Base-by-base conservation (phyloP, 1,284 basidiomycete species). In the Ustilago lituana region DNA sequence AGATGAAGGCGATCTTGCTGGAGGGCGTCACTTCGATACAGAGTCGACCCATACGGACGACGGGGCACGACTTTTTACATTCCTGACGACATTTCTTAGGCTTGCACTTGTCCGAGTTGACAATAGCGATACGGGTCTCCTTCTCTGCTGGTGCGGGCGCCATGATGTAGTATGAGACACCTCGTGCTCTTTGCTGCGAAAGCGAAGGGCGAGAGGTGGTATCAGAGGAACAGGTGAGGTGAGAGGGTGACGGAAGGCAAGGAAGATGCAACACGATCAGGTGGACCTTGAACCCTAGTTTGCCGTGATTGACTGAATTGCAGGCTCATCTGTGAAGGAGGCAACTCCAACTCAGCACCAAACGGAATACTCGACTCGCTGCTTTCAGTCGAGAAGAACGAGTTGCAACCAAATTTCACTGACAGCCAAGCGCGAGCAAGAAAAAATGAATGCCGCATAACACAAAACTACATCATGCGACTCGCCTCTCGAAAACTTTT, bases 71-170 rank as follows among this genome's bases (percentile, higher is more conserved):
- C 62, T 80, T 80, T 58, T 82, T 82, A 66, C 80, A 82, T 59
- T 82, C 80, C 57, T 82, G 80, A 38, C 77, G 72, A 58, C 80
- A 82, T 57, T 82, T 82, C 40, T 76, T 76, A 12, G 80, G 80
- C 62, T 81, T 82, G 67, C 80, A 82, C 62, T 81, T 82, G 69
- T 82, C 80, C 43, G 68, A 43, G 61, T 79, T 79, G 68, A 82
- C 77, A 48, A 81, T 81, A 44, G 79, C 79, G 53, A 81, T 81
- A 66, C 79, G 73, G 41, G 77, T 79, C 69, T 81, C 79, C 68
- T 77, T 79, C 57, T 73, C 39, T 36, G 44, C 47, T 40, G 67
- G 59, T 60, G 69, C 32, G 29, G 73, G 71, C 56, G 71, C 66
- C 71, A 73, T 73, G 35, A 14, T 68, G 45, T 37, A 31, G 8